Percentiles rank a stretch among this genome's conserved stretches.
Conservation (phyloP, 805 yeast species). For the Cyberlindnera maclurae region DNA sequence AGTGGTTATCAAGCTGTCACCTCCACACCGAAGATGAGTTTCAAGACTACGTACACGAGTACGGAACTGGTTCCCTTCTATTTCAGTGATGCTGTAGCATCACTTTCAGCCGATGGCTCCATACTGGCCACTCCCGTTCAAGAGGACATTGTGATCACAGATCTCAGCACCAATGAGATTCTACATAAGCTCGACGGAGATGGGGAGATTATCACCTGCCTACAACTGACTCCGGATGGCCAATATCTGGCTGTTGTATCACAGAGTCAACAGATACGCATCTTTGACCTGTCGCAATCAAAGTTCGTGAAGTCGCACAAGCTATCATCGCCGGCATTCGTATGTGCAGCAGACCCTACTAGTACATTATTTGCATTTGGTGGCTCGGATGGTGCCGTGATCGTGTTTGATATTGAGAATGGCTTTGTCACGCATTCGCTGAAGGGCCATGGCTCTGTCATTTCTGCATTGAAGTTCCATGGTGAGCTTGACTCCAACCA, state of each 20-base stretch:
- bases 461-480: slow-evolving; percentile 66
- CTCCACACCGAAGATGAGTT: slow-evolving; percentile 9
- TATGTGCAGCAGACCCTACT: slow-evolving; percentile 69
- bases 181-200: slow-evolving; percentile 69
- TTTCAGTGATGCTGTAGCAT: slow-evolving; percentile 75
- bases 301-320: slow-evolving; percentile 45
- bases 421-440: slow-evolving; percentile 84
- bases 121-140: slow-evolving; percentile 73
- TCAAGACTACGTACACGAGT: slow-evolving; percentile 28
- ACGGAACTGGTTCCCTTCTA: slow-evolving; percentile 71
- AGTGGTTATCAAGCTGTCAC: background rate
- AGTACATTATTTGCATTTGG: slow-evolving; percentile 89
- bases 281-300: slow-evolving; percentile 37
- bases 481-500: slow-evolving; percentile 62
- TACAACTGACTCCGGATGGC: slow-evolving; percentile 75
- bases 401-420: slow-evolving; percentile 88
- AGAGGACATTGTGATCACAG: slow-evolving; percentile 69
- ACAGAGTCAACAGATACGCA: slow-evolving; percentile 73
- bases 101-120: slow-evolving; percentile 53
- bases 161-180: slow-evolving; percentile 49
- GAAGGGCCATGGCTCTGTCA: slow-evolving; percentile 88
- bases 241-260: slow-evolving; percentile 62
- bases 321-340: slow-evolving; percentile 74
- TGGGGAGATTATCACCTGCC: slow-evolving; percentile 74
- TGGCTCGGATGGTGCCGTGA: slow-evolving; percentile 86